Evolutionary conservation across 176 grass and related monocot genomes (phyloP), one percentile per base, ranked within the genome.

Genomic region (Raddia distichophylla): DNA sequence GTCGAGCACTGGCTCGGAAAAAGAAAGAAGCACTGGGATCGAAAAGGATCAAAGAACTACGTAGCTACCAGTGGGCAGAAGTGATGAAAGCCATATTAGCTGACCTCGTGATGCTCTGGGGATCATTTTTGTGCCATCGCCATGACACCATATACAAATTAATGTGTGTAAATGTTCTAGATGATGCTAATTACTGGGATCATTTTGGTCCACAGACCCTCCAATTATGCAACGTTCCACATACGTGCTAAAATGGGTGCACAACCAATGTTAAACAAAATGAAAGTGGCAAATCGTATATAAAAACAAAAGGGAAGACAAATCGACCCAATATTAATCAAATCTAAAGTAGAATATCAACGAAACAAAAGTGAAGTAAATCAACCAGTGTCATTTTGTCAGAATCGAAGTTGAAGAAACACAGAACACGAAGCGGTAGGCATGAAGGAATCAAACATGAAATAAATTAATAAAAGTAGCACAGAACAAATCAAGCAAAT

Each of bases 381-480:
- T 32, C 12, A 78, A 79, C 42, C 51, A 37, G 7, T 73, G 49
- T 10, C 11, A 33, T 56, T 40, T 1, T 40, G 37, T 40, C 37
- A 85, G 10, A 75, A 61, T 69, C n/a, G 48, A 80, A 33, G 20
- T n/a, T 55, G 17, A 42, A 78, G 59, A 62, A 89, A 4, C 15
- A 42, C 69, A 20, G 18, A 56, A 68, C 22, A 76, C 8, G 56
- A 75, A 19, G 56, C 27, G 69, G 55, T 47, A 78, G 42, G 14
- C 74, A 53, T 22, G 57, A 80, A 69, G 69, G 62, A 80, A 40
- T 40, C 2, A 40, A 40, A 48, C 33, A 3, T n/a, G 8, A 62
- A 84, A 37, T 53, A 61, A 14, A 17, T 49, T 47, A 11, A 48
- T 51, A 8, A 43, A 74, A 66, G 33, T 64, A 71, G 47, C 34